These are phyloP conservation scores for Aureobasidium subglaciale DNA, from an alignment of 2,329 filamentous ascomycete species.

Conservation along the genomic window DNA sequence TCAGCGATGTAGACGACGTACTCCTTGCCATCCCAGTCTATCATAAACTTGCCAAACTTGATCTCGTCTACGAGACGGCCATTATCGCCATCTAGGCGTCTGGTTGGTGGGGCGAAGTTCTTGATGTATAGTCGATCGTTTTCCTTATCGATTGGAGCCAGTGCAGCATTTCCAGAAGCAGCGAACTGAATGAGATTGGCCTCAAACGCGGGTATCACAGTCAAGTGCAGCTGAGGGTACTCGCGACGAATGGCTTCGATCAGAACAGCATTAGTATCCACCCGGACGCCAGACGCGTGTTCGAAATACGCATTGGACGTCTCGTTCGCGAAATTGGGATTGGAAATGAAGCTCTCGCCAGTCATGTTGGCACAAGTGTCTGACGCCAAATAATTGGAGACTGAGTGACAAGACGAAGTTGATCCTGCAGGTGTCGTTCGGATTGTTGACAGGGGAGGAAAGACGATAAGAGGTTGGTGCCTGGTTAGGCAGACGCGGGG, in stretches of 20 bases:
- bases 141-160: conserved; percentile 35
- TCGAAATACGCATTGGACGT: conserved; percentile 36
- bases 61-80: conserved; percentile 33
- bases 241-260: conserved; percentile 39
- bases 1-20: conserved; percentile 37
- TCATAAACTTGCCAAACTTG: conserved; percentile 39
- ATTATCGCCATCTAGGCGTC: conserved; percentile 30
- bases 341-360: background rate
- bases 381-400: too few relatives aligned
- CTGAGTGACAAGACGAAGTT: too few relatives aligned
- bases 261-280: conserved; percentile 39
- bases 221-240: conserved; percentile 39
- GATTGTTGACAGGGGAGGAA: background rate
- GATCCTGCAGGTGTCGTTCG: too few relatives aligned
- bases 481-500: background rate
- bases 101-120: conserved; percentile 32
- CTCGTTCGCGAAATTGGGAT: conserved; percentile 24
- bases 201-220: conserved; percentile 29
- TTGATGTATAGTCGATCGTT: conserved; percentile 34
- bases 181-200: conserved; percentile 38
- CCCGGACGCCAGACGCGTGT: conserved; percentile 36
- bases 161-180: conserved; percentile 34
- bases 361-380: conserved; percentile 6
- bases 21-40: conserved; percentile 39
- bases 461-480: background rate